phyloP scores from a whole-genome alignment of 1,139 yeast genomes.

The Sugiyamaella pinicola region DNA sequence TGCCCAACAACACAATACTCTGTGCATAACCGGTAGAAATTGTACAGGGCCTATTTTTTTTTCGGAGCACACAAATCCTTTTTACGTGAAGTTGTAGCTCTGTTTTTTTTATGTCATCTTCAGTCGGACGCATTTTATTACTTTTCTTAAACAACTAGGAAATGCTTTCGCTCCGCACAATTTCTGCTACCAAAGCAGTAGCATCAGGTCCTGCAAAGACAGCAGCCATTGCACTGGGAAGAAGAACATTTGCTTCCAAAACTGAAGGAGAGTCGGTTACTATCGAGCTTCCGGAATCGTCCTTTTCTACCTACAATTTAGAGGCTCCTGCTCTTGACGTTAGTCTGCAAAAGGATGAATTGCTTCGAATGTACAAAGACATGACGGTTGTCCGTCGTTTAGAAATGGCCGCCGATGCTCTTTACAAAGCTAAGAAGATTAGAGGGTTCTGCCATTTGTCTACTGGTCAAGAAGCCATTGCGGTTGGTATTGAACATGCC shows the following conservation, averaged over 20 bases:
- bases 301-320: constrained; percentile 85
- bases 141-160: not conserved
- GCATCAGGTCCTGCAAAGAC: not conserved
- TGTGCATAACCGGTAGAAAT: not conserved
- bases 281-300: constrained; percentile 67
- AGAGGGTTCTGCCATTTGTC: constrained; percentile 99
- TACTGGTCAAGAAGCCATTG: constrained; percentile 99
- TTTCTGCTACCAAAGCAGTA: not conserved
- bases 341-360: constrained; percentile 74
- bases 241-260: constrained; percentile 1
- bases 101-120: too few species aligned
- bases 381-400: constrained; percentile 91
- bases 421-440: constrained; percentile 96
- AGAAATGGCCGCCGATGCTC: constrained; percentile 99
- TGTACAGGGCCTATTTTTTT: not conserved
- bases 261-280: constrained; percentile 31
- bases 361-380: constrained; percentile 93
- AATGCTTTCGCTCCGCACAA: constrained; percentile 14
- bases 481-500: constrained; percentile 97
- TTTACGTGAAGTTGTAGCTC: not conserved
- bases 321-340: constrained; percentile 66
- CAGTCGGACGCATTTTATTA: too few species aligned
- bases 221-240: constrained; percentile 4
- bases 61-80: not conserved
- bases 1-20: not conserved